Conservation (phyloP, 306 rosid species). For the Rosa multiflora region DNA sequence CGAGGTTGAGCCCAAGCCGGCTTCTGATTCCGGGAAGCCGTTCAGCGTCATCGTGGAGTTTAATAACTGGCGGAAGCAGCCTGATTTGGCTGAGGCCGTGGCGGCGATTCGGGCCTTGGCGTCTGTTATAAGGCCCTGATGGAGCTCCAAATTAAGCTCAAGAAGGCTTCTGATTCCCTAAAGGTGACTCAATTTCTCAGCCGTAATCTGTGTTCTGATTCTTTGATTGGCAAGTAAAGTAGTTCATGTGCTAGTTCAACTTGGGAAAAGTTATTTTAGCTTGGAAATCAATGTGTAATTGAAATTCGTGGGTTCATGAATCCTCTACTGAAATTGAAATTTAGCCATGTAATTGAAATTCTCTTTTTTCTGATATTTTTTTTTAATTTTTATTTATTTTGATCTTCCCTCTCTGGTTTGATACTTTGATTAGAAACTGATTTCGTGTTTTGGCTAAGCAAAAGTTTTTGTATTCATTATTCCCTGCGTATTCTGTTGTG, state of each 20-base stretch:
- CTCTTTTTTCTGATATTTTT: too few species aligned
- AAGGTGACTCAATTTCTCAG: constrained; percentile 43
- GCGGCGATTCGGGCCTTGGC: constrained; percentile 96
- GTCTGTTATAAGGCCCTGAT: constrained; percentile 75
- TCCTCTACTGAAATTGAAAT: too few species aligned
- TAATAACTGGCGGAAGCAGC: constrained; percentile 83
- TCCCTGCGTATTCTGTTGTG: not conserved
- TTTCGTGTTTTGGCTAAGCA: not conserved
- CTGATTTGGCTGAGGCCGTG: constrained; percentile 95
- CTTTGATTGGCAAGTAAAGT: too few species aligned
- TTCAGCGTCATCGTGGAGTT: constrained; percentile 85
- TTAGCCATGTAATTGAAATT: too few species aligned
- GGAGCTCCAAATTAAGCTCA: constrained; percentile 91
- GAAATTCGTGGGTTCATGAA: too few species aligned
- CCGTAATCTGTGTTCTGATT: not conserved
- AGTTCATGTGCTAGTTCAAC: too few species aligned
- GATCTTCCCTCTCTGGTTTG: too few species aligned
- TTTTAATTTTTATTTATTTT: too few species aligned
- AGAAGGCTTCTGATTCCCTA: constrained; percentile 88
- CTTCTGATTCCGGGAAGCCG: constrained; percentile 33
- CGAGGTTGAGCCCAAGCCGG: not conserved
- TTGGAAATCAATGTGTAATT: too few species aligned
- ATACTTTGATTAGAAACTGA: too few species aligned
- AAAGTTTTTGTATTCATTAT: not conserved
- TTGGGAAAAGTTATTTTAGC: too few species aligned